A percentile compares a stretch with the other conserved stretches of the same genome.
phyloP scores from a whole-genome alignment of 306 rosid species.

The Datisca glomerata region DNA sequence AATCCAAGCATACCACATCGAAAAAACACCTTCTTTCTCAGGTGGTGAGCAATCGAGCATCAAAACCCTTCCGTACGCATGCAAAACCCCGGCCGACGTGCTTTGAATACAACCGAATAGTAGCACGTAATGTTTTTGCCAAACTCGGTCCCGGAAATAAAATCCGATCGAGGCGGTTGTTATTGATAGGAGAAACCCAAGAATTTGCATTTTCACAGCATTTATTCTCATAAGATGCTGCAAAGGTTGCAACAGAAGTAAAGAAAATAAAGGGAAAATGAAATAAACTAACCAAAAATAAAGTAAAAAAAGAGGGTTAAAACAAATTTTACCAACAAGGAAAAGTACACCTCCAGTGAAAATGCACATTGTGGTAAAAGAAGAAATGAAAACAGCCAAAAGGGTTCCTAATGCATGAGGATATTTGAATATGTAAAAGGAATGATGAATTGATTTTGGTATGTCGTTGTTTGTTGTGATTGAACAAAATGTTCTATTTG shows the following conservation, averaged over 20 bases:
- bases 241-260: constrained; percentile 52
- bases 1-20: constrained; percentile 59
- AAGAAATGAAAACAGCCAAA: constrained; percentile 39
- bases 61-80: constrained; percentile 51
- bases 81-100: constrained; percentile 43
- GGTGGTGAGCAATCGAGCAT: constrained; percentile 61
- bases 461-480: constrained; percentile 14
- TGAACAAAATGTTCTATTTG: constrained; percentile 18
- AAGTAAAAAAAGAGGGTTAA: constrained; percentile 37
- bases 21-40: constrained; percentile 67
- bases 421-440: constrained; percentile 35
- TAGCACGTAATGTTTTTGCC: constrained; percentile 34
- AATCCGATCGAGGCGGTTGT: constrained; percentile 45
- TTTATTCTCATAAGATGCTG: constrained; percentile 32
- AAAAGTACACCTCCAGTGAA: constrained; percentile 56
- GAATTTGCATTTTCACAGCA: constrained; percentile 59
- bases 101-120: constrained; percentile 43
- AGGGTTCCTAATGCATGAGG: constrained; percentile 61
- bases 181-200: constrained; percentile 51
- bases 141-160: constrained; percentile 21
- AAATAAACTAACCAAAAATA: constrained; percentile 62
- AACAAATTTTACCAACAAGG: constrained; percentile 59
- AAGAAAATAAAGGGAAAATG: constrained; percentile 51
- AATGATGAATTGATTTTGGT: constrained; percentile 25
- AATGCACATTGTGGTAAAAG: constrained; percentile 53